Evolutionary conservation across 768 basidiomycete species (phyloP), one percentile per base, ranked within the genome.

Genomic region (Dendrothele bispora): DNA sequence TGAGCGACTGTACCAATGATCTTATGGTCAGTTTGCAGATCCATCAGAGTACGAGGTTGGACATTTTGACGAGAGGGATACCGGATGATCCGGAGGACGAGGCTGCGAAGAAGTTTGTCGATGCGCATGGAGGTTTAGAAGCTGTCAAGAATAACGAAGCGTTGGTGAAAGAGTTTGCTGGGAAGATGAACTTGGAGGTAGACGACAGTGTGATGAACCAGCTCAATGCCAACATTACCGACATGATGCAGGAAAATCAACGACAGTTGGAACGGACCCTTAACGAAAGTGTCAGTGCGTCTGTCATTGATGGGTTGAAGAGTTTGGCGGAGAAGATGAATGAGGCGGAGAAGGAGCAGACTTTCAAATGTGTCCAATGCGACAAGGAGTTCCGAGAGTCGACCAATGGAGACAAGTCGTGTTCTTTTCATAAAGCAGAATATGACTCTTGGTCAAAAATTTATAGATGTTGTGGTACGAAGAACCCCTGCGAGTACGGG

Each of bases 21-120:
- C 59, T 73, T 8, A 57, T 71, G 51, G 61, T 71, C 57, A 73
- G 71, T 56, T 60, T 73, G 25, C 71, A 73, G 41, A 73, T 73
- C 27, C 67, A 71, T 22, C 70, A 73, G 55, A 64, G 63, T 18
- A 57, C 57, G 28, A 61, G 68, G 51, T 56, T 71, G 20, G 67
- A 70, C 39, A 64, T 71, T 34, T 52, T 71, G 29, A 66, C 68
- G 15, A 61, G 71, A n/a, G 62, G 53, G 1, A 58, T 71, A 4
- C 71, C 71, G 5, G 50, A 63, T 27, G 71, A 73, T 48, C 62
- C 64, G 1, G 67, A 68, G 28, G 71, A 71, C 46, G 55, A 59
- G 21, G 68, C 65, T 22, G 71, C 70, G 4, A 49, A 59, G 39
- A 64, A 58, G 2, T 73, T 73, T 39, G 59, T 70, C 15, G 58